These are phyloP conservation scores for Chenopodium berlandieri DNA, from an alignment of 148 eudicot genomes.

Conservation along the genomic window DNA sequence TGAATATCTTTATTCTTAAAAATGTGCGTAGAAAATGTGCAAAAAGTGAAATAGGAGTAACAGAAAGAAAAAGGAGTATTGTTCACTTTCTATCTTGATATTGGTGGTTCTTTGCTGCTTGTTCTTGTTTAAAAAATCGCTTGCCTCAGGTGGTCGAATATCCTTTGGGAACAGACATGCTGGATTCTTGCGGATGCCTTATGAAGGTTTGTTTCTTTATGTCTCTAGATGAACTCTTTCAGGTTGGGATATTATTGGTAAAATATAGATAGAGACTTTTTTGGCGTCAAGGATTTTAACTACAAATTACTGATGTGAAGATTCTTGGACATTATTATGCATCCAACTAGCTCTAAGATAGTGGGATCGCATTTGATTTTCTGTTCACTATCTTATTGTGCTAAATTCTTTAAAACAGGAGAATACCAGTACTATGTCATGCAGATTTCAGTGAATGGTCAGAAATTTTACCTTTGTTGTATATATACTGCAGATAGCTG, in stretches of 20 bases:
- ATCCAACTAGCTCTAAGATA: background rate
- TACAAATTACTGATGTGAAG: background rate
- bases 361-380: background rate
- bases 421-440: background rate
- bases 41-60: too few relatives aligned
- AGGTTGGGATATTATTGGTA: background rate
- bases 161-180: slow-evolving; percentile 74
- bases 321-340: background rate
- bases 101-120: background rate
- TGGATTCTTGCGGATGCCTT: slow-evolving; percentile 76
- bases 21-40: too few relatives aligned
- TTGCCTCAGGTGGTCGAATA: slow-evolving; percentile 74
- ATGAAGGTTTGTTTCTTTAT: slow-evolving; percentile 51
- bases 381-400: background rate
- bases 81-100: background rate
- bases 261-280: background rate
- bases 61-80: too few relatives aligned
- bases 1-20: too few relatives aligned
- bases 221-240: background rate
- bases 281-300: background rate
- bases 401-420: background rate
- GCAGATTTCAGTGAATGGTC: background rate
- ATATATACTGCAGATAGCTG: slow-evolving; percentile 63
- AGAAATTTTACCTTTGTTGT: background rate
- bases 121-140: slow-evolving; percentile 11